Evolutionary conservation across 2,329 filamentous ascomycete species (phyloP), one percentile per base, ranked within the genome.

Genomic region (Colletotrichum lini): DNA sequence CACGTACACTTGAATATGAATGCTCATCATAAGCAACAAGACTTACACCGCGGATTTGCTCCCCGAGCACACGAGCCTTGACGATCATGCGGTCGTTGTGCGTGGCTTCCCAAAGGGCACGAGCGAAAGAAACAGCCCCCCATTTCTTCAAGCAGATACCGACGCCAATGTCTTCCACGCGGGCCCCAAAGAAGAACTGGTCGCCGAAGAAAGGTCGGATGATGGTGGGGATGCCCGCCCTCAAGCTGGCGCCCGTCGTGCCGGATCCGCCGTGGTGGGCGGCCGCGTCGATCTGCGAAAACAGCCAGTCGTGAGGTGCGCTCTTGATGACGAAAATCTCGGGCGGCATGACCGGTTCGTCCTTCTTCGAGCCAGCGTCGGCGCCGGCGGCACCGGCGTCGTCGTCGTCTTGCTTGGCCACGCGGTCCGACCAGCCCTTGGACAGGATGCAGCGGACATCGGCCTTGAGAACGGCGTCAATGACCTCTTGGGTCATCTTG

Each of bases 201-300:
- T 99, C 96, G 6, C 96, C 96, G 78, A 99, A 99, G 85, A 98
- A 99, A 0, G 96, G 96, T 72, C 96, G 94, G 78, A 98, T 93
- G 74, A 99, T 95, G 0, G 96, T 98, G 0, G 96, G 96, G 6
- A 98, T 90, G 2, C 96, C 96, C 0, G 95, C 95, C 63, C 96
- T 89, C 59, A 99, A 85, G 80, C 94, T 97, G 0, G 96, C 96
- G 2, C 96, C 96, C 0, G 96, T 99, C 0, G 96, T 99, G 2
- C 96, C 96, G 5, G 95, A 94, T 6, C 96, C 96, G 58, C 96
- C 96, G 78, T 99, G 96, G 79, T 99, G 96, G 9, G 94, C 94
- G 3, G 94, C 96, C 5, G 96, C 96, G 78, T 99, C 96, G 67
- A 99, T 94, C 79, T 98, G 95, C 49, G 86, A 87, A 82, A 99